Evolutionary conservation across 495 filamentous ascomycete species (phyloP).

Genomic region (Sporormia fimetaria): DNA sequence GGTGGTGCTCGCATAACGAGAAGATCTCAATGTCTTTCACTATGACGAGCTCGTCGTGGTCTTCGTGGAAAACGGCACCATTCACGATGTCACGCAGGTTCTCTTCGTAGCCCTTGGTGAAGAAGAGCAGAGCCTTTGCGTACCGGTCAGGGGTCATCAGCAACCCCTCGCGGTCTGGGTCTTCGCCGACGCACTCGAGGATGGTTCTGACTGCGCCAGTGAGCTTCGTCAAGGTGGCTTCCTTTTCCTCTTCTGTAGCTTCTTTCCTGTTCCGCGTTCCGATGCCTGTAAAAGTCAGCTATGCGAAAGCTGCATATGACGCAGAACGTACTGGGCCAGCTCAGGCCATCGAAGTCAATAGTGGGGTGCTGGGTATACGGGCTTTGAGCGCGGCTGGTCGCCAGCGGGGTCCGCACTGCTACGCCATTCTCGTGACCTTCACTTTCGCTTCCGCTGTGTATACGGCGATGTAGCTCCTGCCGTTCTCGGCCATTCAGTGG

Average conservation of each 20-base stretch:
- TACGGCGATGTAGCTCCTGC: slow-evolving; percentile 6
- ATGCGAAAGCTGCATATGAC: background rate
- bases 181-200: slow-evolving; percentile 91
- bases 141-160: slow-evolving; percentile 80
- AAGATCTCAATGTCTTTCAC: slow-evolving; percentile 97
- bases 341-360: slow-evolving; percentile 66
- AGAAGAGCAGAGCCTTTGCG: slow-evolving; percentile 93
- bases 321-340: slow-evolving; percentile 50
- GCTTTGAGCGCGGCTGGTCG: slow-evolving; percentile 43
- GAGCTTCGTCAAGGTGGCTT: slow-evolving; percentile 61
- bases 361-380: slow-evolving; percentile 56
- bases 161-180: slow-evolving; percentile 83
- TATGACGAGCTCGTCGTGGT: slow-evolving; percentile 93
- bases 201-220: slow-evolving; percentile 80
- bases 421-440: slow-evolving; percentile 61
- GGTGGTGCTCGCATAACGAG: slow-evolving; percentile 91
- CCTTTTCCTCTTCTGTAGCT: slow-evolving; percentile 60
- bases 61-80: slow-evolving; percentile 89
- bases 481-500: background rate
- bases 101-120: slow-evolving; percentile 98
- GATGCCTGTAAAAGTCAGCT: slow-evolving; percentile 36
- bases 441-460: slow-evolving; percentile 18
- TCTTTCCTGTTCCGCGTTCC: slow-evolving; percentile 75
- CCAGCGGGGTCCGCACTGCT: slow-evolving; percentile 37
- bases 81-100: slow-evolving; percentile 90